Conservation (phyloP, 495 filamentous ascomycete species). For the Massariosphaeria phaeospora region DNA sequence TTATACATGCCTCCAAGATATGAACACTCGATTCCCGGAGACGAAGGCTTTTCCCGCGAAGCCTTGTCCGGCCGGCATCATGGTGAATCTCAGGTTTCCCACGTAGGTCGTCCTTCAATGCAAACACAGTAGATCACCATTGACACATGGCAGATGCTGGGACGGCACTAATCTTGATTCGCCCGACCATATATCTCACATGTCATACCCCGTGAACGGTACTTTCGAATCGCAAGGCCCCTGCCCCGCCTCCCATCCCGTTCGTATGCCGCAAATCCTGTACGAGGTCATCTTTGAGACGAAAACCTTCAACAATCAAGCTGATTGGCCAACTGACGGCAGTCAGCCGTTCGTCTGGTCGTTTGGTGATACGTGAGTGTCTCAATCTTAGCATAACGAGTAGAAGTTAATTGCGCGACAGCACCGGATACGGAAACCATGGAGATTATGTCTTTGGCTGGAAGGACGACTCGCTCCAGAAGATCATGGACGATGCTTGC, state of each 20-base stretch:
- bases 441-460: constrained; percentile 44
- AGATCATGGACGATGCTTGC: constrained; percentile 44
- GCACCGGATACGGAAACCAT: constrained; percentile 32
- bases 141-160: constrained; percentile 37
- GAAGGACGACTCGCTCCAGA: constrained; percentile 28
- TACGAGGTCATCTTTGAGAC: constrained; percentile 30
- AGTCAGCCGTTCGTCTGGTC: constrained; percentile 26
- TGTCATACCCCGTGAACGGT: constrained; percentile 21
- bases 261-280: constrained; percentile 21
- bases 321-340: constrained; percentile 26
- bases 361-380: constrained; percentile 16
- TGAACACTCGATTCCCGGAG: constrained; percentile 21
- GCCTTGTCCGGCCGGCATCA: constrained; percentile 21
- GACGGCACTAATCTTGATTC: too few relatives aligned
- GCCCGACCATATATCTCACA: constrained; percentile 49
- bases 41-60: constrained; percentile 16
- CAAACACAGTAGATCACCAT: not conserved
- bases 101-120: constrained; percentile 3
- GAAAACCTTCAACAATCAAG: constrained; percentile 10
- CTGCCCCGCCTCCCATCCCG: constrained; percentile 25
- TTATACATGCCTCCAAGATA: constrained; percentile 23
- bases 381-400: not conserved
- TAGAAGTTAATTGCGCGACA: not conserved
- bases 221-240: constrained; percentile 24
- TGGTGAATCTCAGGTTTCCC: constrained; percentile 23